Evolutionary conservation across 768 basidiomycete species (phyloP).

Genomic region (Leccinum barrowsii): DNA sequence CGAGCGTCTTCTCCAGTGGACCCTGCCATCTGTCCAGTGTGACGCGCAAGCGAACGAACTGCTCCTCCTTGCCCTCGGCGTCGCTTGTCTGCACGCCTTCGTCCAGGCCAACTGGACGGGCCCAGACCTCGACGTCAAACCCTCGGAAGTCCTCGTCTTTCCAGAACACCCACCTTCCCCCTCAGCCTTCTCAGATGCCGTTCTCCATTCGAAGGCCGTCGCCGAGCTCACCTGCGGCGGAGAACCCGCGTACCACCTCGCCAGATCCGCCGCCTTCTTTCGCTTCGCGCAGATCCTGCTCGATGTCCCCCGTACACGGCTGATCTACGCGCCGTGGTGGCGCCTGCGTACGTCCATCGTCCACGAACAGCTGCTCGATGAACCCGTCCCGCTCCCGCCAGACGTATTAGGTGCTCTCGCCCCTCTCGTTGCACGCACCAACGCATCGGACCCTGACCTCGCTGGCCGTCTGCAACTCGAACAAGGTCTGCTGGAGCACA

Average conservation of each 20-base stretch:
- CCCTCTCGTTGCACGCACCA: conserved; percentile 37
- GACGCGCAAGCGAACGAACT: conserved; percentile 44
- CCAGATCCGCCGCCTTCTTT: conserved; percentile 63
- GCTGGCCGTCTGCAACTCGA: conserved; percentile 68
- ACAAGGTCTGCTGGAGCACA: conserved; percentile 74
- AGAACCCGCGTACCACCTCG: conserved; percentile 95
- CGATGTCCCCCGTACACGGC: conserved; percentile 43
- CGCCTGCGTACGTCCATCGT: conserved; percentile 65
- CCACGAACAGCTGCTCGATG: conserved; percentile 78
- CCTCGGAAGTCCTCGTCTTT: conserved; percentile 39
- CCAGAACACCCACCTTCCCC: conserved; percentile 19
- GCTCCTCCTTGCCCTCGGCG: conserved; percentile 57
- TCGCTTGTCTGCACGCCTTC: conserved; percentile 86
- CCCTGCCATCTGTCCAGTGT: conserved; percentile 17
- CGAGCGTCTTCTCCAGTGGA: conserved; percentile 33
- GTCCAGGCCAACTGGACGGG: conserved; percentile 97
- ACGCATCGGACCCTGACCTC: conserved; percentile 56
- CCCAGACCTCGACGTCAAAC: conserved; percentile 66
- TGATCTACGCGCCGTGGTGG: conserved; percentile 73
- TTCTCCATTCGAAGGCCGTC: conserved; percentile 63
- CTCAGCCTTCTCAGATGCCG: conserved; percentile 38
- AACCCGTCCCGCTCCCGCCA: conserved; percentile 61
- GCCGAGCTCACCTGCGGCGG: conserved; percentile 79
- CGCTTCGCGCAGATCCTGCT: conserved; percentile 73
- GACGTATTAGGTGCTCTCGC: conserved; percentile 40